phyloP scores from a whole-genome alignment of 2,329 filamentous ascomycete species.

The Microdochium bolleyi region DNA sequence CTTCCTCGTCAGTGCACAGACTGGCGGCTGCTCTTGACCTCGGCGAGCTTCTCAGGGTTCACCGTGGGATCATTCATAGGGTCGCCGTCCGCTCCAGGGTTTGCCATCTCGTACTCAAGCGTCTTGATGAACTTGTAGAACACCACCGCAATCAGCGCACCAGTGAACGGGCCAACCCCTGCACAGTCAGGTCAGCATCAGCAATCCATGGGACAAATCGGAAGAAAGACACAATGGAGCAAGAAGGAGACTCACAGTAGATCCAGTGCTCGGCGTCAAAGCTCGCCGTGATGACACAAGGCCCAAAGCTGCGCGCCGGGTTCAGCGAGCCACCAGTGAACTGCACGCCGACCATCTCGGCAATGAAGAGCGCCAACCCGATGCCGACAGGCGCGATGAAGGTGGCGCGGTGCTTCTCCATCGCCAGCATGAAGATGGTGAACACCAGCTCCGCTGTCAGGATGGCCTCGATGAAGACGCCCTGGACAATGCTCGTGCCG shows the following conservation, averaged over 20 bases:
- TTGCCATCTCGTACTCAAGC: slow-evolving; percentile 34
- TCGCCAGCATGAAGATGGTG: slow-evolving; percentile 51
- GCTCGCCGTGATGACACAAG: slow-evolving; percentile 30
- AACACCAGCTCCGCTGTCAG: slow-evolving; percentile 45
- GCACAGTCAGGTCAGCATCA: slow-evolving; percentile 5
- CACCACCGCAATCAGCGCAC: slow-evolving; percentile 23
- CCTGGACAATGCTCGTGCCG: slow-evolving; percentile 34
- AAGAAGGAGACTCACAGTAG: slow-evolving; percentile 24
- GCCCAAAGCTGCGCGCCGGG: slow-evolving; percentile 36
- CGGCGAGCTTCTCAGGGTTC: slow-evolving; percentile 30
- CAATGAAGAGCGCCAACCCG: slow-evolving; percentile 51
- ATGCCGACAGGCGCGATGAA: slow-evolving; percentile 57
- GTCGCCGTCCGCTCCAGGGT: slow-evolving; percentile 37
- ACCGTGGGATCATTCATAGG: slow-evolving; percentile 32
- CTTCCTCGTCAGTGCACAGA: too few species aligned
- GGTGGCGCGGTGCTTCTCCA: slow-evolving; percentile 55
- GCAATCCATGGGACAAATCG: not conserved
- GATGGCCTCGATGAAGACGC: slow-evolving; percentile 48
- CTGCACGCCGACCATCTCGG: slow-evolving; percentile 32
- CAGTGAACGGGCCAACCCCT: slow-evolving; percentile 25
- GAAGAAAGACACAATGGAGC: slow-evolving; percentile 4
- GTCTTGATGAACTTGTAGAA: slow-evolving; percentile 32
- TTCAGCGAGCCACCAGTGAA: slow-evolving; percentile 41
- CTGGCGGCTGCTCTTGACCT: not conserved
- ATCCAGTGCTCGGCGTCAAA: slow-evolving; percentile 40